Conservation (phyloP, 169 alveolate genomes). For the Plasmodium falciparum region DNA sequence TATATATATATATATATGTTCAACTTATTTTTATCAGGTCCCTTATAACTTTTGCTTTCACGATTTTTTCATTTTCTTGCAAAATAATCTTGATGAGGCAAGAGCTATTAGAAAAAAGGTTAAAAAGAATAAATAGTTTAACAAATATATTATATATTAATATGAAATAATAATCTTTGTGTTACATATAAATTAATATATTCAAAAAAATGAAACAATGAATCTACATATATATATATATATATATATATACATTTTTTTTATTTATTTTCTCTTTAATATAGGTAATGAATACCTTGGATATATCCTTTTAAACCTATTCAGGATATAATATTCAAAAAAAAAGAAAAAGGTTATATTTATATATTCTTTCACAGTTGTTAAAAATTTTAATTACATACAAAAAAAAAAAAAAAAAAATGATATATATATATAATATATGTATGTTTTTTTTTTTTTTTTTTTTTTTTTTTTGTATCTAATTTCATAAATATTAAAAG, state of each 20-base stretch:
- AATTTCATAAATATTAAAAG: background rate
- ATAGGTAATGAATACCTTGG: too few species aligned
- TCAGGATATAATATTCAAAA: too few species aligned
- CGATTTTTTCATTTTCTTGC: constrained; percentile 47
- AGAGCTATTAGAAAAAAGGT: constrained; percentile 58
- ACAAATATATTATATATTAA: background rate
- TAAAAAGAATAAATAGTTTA: background rate
- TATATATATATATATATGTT: constrained; percentile 15
- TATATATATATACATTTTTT: background rate
- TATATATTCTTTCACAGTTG: too few species aligned
- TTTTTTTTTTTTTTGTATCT: too few species aligned
- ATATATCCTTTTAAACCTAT: too few species aligned
- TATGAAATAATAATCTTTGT: background rate
- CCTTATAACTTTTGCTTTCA: constrained; percentile 64
- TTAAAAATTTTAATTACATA: too few species aligned
- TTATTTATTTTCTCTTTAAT: constrained; percentile 7
- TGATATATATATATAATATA: too few species aligned
- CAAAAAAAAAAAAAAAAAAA: too few species aligned
- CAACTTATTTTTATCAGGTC: constrained; percentile 19
- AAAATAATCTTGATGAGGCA: constrained; percentile 43
- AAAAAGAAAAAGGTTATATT: too few species aligned
- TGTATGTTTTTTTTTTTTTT: too few species aligned
- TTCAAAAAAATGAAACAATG: background rate
- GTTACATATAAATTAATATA: too few species aligned
- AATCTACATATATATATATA: background rate